Percentiles rank a stretch among this genome's conserved stretches.
Conservation (phyloP, 169 alveolate species). For the Plasmodium berghei region DNA sequence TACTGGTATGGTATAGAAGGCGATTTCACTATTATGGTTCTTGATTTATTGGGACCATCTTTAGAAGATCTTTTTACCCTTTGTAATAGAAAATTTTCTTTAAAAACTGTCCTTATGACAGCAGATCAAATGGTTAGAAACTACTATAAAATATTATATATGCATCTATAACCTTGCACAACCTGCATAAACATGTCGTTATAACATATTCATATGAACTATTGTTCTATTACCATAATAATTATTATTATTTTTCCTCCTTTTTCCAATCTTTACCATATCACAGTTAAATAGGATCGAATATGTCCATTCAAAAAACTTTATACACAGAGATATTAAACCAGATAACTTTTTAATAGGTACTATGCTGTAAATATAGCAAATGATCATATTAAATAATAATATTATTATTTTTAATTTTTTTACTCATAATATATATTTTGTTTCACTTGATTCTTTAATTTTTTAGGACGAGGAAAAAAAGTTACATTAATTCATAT, state of each 20-base stretch:
- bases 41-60: conserved; percentile 97
- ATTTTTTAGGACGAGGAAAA: conserved; percentile 88
- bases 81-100: conserved; percentile 95
- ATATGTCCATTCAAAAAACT: conserved; percentile 95
- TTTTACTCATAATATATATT: neutral
- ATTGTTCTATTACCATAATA: too few species aligned
- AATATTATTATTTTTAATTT: neutral
- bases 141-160: too few species aligned
- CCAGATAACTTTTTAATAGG: conserved; percentile 98
- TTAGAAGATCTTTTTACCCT: conserved; percentile 96
- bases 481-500: conserved; percentile 91
- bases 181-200: too few species aligned
- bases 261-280: neutral
- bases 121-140: conserved; percentile 95
- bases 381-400: neutral
- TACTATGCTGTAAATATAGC: conserved; percentile 31
- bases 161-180: too few species aligned
- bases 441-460: neutral
- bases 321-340: conserved; percentile 97
- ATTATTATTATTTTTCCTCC: neutral
- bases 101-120: conserved; percentile 95
- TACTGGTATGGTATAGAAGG: conserved; percentile 99
- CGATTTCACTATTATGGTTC: conserved; percentile 97
- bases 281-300: conserved; percentile 93
- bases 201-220: too few species aligned